phyloP scores from a whole-genome alignment of 106 monocot species.

The Posidonia australis region DNA sequence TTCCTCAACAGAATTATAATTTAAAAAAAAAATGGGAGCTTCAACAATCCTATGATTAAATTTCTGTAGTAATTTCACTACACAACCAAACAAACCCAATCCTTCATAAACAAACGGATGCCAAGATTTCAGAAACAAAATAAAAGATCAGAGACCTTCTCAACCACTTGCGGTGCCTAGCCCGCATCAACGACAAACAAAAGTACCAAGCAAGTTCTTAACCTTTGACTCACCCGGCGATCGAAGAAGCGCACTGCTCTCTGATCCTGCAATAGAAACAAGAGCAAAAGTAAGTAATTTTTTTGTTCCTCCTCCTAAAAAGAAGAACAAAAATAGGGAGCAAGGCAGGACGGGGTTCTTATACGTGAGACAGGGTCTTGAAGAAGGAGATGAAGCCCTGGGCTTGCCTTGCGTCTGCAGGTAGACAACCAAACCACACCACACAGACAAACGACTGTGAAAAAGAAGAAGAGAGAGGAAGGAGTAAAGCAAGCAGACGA shows the following conservation, averaged over 20 bases:
- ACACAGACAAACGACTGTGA: background rate
- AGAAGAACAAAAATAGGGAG: background rate
- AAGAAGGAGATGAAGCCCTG: conserved; percentile 96
- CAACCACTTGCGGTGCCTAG: no score
- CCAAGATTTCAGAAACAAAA: no score
- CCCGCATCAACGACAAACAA: no score
- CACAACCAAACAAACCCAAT: no score
- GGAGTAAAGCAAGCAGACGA: background rate
- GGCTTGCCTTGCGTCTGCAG: conserved; percentile 73
- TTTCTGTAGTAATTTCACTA: no score
- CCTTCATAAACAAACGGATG: no score
- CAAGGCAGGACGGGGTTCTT: background rate
- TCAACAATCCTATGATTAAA: no score
- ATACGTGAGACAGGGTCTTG: conserved; percentile 61
- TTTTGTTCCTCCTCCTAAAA: no score
- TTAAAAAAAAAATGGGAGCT: no score
- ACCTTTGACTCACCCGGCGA: conserved; percentile 58
- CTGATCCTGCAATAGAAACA: conserved; percentile 38
- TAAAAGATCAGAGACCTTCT: no score
- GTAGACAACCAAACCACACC: conserved; percentile 2
- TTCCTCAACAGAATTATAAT: no score
- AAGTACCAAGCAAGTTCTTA: background rate
- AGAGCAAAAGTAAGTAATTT: background rate
- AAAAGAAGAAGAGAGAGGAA: background rate
- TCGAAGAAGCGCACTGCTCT: conserved; percentile 88